Percentiles rank a stretch among this genome's conserved stretches.
phyloP scores from a whole-genome alignment of 176 grass and related monocot species.

The Rhynchospora pubera region DNA sequence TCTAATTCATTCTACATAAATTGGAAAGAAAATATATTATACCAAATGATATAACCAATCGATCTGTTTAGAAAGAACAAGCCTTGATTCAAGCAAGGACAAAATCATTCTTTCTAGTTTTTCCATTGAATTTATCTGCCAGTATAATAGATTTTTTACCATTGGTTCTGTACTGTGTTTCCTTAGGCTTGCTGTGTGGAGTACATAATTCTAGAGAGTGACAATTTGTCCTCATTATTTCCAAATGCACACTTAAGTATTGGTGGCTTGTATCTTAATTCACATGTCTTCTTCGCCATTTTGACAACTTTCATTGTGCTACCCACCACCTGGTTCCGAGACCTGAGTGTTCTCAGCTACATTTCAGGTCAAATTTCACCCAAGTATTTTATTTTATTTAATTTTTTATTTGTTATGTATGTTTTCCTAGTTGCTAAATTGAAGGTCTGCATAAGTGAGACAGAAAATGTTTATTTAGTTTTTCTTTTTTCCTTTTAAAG shows the following conservation, averaged over 20 bases:
- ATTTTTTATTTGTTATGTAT: too few species aligned
- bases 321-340: constrained; percentile 90
- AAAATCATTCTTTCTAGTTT: not conserved
- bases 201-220: constrained; percentile 88
- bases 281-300: constrained; percentile 75
- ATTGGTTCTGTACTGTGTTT: not conserved
- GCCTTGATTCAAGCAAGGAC: not conserved
- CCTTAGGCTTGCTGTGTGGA: constrained; percentile 88
- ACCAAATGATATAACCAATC: not conserved
- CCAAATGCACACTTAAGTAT: constrained; percentile 59
- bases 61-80: not conserved
- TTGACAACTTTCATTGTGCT: constrained; percentile 67
- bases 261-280: constrained; percentile 48
- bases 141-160: not conserved
- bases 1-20: not conserved
- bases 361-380: constrained; percentile 53
- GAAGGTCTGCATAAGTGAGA: not conserved
- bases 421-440: too few species aligned
- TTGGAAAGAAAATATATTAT: not conserved
- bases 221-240: constrained; percentile 81
- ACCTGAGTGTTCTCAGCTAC: constrained; percentile 77
- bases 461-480: not conserved
- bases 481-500: constrained; percentile 30
- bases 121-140: constrained; percentile 2
- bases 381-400: not conserved